Base-by-base conservation (phyloP, 371 early-diverging fungal species). In the Chytridiales sp. region DNA sequence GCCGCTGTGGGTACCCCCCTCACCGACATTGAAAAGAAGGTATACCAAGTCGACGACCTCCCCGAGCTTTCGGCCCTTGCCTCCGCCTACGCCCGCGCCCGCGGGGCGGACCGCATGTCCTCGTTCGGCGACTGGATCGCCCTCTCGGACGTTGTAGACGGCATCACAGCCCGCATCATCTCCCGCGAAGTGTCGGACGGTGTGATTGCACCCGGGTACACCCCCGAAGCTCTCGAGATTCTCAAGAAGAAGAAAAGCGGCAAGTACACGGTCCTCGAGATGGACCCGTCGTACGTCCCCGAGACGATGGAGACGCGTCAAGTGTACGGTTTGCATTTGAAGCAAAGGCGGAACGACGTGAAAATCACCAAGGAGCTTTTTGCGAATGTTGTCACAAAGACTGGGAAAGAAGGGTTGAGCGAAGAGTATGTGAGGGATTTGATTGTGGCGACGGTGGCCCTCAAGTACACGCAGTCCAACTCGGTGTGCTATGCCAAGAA, bases 121-220 rank as follows among this genome's bases (percentile, higher is more conserved):
- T 92, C 93, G 31, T 97, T 97, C 58, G 98, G 97, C 68, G 98
- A 97, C 79, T 97, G 93, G 86, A 91, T 94, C 66, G 97, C 95
- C 49, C 79, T 97, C 26, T 89, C 90, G 49, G 90, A 90, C 68
- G 82, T 73, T 34, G 90, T 90, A 60, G 98, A 97, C 75, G 82
- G 88, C 61, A 86, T 85, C 29, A 97, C 98, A n/a, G 98, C 98
- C 59, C 83, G 83, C 72, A 88, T 97, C 59, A 94, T 97, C 70
- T 87, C 91, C 38, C 86, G 90, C 55, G 98, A 97, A 69, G 91
- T 80, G 15, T 92, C 92, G n/a, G 97, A 96, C 73, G 97, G 97
- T 74, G 88, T 96, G 26, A 94, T 97, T 79, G 98, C 98, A 24
- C 95, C 96, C 11, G 90, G 82, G 4, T 97, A 90, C 62, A 85